Evolutionary conservation across 1,139 yeast genomes (phyloP), one percentile per base, ranked within the genome.

Genomic region (Magnusiomyces sp.): DNA sequence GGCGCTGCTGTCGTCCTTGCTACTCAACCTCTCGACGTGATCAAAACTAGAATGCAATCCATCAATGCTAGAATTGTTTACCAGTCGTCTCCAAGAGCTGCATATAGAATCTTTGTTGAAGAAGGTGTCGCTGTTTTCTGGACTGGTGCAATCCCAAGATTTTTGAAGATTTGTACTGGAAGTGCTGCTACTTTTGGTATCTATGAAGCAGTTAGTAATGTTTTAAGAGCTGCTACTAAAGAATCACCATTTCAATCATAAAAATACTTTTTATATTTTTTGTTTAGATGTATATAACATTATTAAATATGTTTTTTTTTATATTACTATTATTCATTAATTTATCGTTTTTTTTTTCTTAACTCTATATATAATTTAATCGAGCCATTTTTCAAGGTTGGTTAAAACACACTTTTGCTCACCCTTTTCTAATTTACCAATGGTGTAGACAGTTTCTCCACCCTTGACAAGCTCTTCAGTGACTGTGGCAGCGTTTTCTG

Each of bases 11-110:
- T 88, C 27, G 86, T 88, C 4, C 77, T 79, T 0, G 72, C 80
- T 0, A 90, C 97, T 0, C 97, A 90, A 67, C 98, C 98, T 0
- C 71, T 92, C 19, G 98, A 92, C 68, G 89, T 89, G 4, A 70
- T 90, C 48, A 92, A 92, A 67, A 81, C 96, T 1, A 79, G 95
- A 62, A 80, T 89, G 79, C 97, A 90, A 66, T 79, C 89, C 55
- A 79, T 83, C 53, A 74, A 76, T 62, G 83, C 82, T 11, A 72
- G 77, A 53, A 66, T 73, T 33, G 62, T 80, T 2, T 85, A 84
- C 64, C 77, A 77, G 47, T 90, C 86, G 63, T 62, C 69, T 7
- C 68, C 88, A 57, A 72, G 81, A 40, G 84, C 96, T 52, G 83
- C 89, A 2, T 86, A 82, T 63, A 71, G 80, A 56, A 74, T 87